These are phyloP conservation scores for Vanderwaltozyma verrucispora DNA, from an alignment of 805 yeast genomes.

Conservation along the genomic window DNA sequence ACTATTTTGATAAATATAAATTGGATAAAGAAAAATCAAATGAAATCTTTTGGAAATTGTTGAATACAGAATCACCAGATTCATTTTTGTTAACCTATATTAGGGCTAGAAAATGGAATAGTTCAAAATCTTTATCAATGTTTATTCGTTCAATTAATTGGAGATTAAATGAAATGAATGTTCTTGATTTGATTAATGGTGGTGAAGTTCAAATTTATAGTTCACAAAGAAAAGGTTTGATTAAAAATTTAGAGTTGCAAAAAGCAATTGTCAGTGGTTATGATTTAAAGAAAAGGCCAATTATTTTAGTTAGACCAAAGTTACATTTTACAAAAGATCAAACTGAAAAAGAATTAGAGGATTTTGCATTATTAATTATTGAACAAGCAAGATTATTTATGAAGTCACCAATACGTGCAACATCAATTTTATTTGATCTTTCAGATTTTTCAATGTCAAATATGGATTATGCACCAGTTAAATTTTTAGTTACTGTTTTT, in stretches of 20 bases:
- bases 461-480: conserved; percentile 86
- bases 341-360: conserved; percentile 56
- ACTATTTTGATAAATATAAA: conserved; percentile 16
- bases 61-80: conserved; percentile 74
- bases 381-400: conserved; percentile 70
- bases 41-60: conserved; percentile 43
- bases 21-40: conserved; percentile 43
- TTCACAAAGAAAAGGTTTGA: conserved; percentile 38
- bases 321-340: conserved; percentile 60
- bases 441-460: conserved; percentile 77
- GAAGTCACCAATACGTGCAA: conserved; percentile 69
- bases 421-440: conserved; percentile 75
- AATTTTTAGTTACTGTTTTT: conserved; percentile 74
- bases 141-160: conserved; percentile 58
- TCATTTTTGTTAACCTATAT: conserved; percentile 60
- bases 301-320: conserved; percentile 69
- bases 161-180: conserved; percentile 53
- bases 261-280: conserved; percentile 69
- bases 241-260: conserved; percentile 37
- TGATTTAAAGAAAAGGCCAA: conserved; percentile 65
- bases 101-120: conserved; percentile 80
- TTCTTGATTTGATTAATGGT: conserved; percentile 48
- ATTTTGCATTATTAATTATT: conserved; percentile 61
- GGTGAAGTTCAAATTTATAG: conserved; percentile 72
- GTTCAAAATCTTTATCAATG: conserved; percentile 59